Evolutionary conservation across 306 rosid species (phyloP).

Genomic region (Quercus mongolica): DNA sequence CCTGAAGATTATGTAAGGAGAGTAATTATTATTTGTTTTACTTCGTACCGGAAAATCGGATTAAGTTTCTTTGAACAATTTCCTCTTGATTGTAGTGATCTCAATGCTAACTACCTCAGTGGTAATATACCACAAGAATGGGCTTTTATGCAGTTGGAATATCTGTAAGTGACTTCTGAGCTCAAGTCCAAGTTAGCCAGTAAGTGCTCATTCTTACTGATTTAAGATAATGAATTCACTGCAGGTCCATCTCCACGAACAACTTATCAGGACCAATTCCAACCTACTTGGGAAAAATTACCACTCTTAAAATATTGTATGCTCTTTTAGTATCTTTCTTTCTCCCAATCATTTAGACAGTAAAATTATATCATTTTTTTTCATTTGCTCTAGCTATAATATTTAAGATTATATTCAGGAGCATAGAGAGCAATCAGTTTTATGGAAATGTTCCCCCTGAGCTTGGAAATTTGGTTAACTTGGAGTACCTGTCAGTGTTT

Average conservation of each 20-base stretch:
- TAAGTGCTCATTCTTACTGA: background rate
- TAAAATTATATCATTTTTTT: no score
- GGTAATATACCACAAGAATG: constrained; percentile 21
- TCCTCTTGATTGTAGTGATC: no score
- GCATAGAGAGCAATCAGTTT: constrained; percentile 16
- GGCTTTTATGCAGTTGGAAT: constrained; percentile 23
- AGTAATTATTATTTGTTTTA: background rate
- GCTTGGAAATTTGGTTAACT: constrained; percentile 10
- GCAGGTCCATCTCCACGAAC: no score
- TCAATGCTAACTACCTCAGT: no score
- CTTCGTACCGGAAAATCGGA: no score
- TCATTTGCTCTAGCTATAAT: background rate
- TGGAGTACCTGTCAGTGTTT: constrained; percentile 12
- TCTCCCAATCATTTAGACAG: background rate
- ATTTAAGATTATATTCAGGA: background rate
- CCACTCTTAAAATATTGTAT: constrained; percentile 11
- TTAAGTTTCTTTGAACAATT: no score
- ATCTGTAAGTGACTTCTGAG: constrained; percentile 10
- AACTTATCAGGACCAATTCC: background rate
- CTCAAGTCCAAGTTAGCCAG: background rate
- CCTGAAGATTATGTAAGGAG: constrained; percentile 15
- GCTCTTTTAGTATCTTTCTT: background rate
- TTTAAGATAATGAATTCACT: background rate
- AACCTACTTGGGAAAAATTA: constrained; percentile 18
- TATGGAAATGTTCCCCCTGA: background rate